Evolutionary conservation across 208 protist species (phyloP).

Genomic region (Porcisia hertigi): DNA sequence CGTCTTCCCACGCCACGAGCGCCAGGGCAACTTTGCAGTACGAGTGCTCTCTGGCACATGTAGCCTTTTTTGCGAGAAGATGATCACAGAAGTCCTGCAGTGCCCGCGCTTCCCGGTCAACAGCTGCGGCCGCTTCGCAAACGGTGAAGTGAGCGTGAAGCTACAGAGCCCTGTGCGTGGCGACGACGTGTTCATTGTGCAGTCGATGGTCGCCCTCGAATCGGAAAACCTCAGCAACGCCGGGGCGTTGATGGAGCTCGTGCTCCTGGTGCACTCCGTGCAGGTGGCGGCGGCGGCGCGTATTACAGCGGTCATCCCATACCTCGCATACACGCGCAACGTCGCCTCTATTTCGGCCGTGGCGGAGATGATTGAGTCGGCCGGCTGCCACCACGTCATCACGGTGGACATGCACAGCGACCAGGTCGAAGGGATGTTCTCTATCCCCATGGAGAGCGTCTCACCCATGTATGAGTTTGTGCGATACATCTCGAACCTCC

Average conservation of each 20-base stretch:
- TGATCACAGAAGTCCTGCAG: slow-evolving; percentile 81
- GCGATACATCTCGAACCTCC: slow-evolving; percentile 62
- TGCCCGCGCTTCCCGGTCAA: slow-evolving; percentile 45
- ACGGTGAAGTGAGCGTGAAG: slow-evolving; percentile 85
- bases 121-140: slow-evolving; percentile 74
- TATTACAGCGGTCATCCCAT: slow-evolving; percentile 94
- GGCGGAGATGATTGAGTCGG: slow-evolving; percentile 90
- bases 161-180: slow-evolving; percentile 91
- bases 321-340: slow-evolving; percentile 91
- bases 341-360: slow-evolving; percentile 90
- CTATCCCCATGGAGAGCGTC: slow-evolving; percentile 91
- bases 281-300: slow-evolving; percentile 75
- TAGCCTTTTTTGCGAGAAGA: slow-evolving; percentile 68
- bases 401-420: slow-evolving; percentile 92
- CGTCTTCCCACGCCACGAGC: slow-evolving; percentile 64
- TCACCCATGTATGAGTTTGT: slow-evolving; percentile 89
- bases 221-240: slow-evolving; percentile 87
- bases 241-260: slow-evolving; percentile 91
- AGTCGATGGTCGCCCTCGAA: slow-evolving; percentile 83
- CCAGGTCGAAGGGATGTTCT: slow-evolving; percentile 95
- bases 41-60: slow-evolving; percentile 71
- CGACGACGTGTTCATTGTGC: slow-evolving; percentile 95
- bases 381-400: slow-evolving; percentile 91
- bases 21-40: slow-evolving; percentile 63
- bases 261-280: slow-evolving; percentile 86